A percentile compares a stretch with the other conserved stretches of the same genome.
Evolutionary conservation across 2,329 filamentous ascomycete genomes (phyloP).

Genomic region (Hymenoscyphus linearis): DNA sequence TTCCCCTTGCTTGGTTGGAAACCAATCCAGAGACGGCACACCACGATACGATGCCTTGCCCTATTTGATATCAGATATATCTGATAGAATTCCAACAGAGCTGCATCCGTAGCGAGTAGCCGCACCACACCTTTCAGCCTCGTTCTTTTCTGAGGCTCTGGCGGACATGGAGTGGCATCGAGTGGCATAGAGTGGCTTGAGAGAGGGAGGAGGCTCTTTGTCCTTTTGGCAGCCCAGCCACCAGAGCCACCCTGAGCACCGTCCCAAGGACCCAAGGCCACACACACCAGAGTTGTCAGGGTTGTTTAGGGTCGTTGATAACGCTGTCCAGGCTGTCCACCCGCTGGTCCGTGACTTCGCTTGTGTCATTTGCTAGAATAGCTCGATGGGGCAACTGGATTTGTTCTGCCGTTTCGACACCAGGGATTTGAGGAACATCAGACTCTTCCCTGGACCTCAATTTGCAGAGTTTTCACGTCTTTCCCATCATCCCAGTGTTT

Average conservation of each 20-base stretch:
- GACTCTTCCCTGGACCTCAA: constrained; percentile 15
- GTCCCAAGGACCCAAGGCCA: background rate
- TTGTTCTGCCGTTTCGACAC: constrained; percentile 14
- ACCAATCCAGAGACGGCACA: background rate
- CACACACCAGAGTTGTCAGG: too few relatives aligned
- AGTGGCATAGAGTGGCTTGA: too few relatives aligned
- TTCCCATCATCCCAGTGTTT: constrained; percentile 8
- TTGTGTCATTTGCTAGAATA: constrained; percentile 1
- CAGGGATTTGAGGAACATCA: constrained; percentile 1
- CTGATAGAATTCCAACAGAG: background rate
- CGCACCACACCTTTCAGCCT: background rate
- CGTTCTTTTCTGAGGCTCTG: background rate
- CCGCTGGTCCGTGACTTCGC: constrained; percentile 2
- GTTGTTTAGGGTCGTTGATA: background rate
- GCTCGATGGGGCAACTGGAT: constrained; percentile 3
- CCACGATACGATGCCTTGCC: too few relatives aligned
- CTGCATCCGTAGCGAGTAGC: background rate
- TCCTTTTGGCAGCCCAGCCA: background rate
- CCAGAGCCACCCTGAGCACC: too few relatives aligned
- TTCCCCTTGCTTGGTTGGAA: background rate
- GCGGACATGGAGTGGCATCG: too few relatives aligned
- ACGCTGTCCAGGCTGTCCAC: background rate
- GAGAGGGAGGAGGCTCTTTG: background rate
- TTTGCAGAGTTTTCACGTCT: constrained; percentile 27
- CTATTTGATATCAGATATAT: background rate